These are phyloP conservation scores for Colletotrichum gigasporum DNA, from an alignment of 2,329 filamentous ascomycete species.

Conservation along the genomic window DNA sequence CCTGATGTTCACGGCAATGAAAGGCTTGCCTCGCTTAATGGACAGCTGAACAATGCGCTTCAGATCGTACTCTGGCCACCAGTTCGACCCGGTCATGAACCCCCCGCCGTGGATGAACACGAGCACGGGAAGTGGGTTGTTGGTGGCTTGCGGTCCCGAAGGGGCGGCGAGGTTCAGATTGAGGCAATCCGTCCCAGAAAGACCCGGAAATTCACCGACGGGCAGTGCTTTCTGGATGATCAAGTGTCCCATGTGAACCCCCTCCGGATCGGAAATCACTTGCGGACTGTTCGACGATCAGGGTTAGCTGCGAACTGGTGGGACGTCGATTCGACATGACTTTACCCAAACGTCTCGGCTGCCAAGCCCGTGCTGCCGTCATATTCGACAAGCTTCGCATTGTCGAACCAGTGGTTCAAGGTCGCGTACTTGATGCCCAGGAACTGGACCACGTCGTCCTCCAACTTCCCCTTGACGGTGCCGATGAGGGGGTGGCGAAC, in stretches of 20 bases:
- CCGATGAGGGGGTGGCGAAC: slow-evolving; percentile 19
- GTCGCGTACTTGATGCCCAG: slow-evolving; percentile 36
- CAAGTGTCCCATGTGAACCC: slow-evolving; percentile 54
- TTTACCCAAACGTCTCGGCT: slow-evolving; percentile 47
- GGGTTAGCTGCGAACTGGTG: too few relatives aligned
- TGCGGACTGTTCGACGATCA: slow-evolving; percentile 47
- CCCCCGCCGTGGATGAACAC: slow-evolving; percentile 64
- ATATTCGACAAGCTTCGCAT: slow-evolving; percentile 24
- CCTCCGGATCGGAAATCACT: slow-evolving; percentile 48
- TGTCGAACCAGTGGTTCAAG: slow-evolving; percentile 32
- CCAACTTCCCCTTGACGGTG: not conserved
- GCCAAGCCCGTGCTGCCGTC: slow-evolving; percentile 32
- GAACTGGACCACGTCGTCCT: slow-evolving; percentile 33
- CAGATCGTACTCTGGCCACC: slow-evolving; percentile 62
- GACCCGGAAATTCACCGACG: slow-evolving; percentile 41
- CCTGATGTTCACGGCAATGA: slow-evolving; percentile 57
- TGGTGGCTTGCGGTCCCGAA: slow-evolving; percentile 25
- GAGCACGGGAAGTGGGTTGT: slow-evolving; percentile 60
- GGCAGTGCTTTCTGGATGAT: slow-evolving; percentile 59
- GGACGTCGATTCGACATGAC: too few relatives aligned
- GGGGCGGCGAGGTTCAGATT: slow-evolving; percentile 63
- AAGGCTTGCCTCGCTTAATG: slow-evolving; percentile 50
- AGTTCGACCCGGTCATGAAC: slow-evolving; percentile 57
- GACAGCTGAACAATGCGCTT: slow-evolving; percentile 54
- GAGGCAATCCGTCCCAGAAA: slow-evolving; percentile 59